Evolutionary conservation across 164 flowering plant species (phyloP).

Genomic region (Echeveria elegans): DNA sequence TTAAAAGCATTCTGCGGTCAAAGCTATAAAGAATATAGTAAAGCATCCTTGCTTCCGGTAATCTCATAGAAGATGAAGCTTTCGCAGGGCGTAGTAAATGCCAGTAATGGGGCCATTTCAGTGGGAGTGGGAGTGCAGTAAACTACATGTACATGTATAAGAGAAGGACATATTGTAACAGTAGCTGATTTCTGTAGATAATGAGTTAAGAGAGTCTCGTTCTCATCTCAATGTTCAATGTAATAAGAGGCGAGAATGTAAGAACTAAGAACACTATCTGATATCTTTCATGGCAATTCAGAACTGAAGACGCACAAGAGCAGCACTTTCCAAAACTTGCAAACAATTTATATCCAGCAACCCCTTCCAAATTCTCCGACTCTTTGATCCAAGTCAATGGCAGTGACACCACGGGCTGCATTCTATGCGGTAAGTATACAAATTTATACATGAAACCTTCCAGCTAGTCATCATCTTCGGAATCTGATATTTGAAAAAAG

Average conservation of each 20-base stretch:
- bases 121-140: background rate
- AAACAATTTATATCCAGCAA: background rate
- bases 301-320: too few species aligned
- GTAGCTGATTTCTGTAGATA: background rate
- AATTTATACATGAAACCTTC: background rate
- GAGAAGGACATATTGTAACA: background rate
- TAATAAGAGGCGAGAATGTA: background rate
- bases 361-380: background rate
- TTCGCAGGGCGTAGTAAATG: background rate
- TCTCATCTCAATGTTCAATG: too few species aligned
- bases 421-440: background rate
- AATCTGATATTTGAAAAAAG: background rate
- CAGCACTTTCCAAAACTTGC: background rate
- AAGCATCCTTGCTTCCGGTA: background rate
- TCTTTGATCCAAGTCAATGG: background rate
- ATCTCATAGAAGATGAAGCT: background rate
- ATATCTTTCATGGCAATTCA: too few species aligned
- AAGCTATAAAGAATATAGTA: background rate
- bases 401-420: background rate
- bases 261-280: too few species aligned
- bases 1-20: conserved; percentile 3
- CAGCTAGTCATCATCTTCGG: background rate
- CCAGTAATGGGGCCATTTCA: background rate
- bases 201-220: background rate
- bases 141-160: background rate